phyloP scores from a whole-genome alignment of 768 basidiomycete genomes.

The Amanita rimosa region DNA sequence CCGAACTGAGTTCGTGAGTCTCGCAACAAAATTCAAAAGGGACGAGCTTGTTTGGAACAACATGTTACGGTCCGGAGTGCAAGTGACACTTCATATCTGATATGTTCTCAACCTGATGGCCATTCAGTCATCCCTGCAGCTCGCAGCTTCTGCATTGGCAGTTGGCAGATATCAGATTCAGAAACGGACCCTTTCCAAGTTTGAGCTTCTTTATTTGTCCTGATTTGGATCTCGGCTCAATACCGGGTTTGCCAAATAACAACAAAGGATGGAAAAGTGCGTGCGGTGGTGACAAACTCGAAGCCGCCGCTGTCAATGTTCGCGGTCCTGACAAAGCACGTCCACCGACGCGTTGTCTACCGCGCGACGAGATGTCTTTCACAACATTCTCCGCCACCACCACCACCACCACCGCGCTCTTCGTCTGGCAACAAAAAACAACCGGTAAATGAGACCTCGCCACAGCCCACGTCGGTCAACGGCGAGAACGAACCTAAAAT shows the following conservation, averaged over 20 bases:
- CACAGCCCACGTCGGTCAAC: background rate
- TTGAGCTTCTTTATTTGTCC: background rate
- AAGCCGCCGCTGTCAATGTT: constrained; percentile 8
- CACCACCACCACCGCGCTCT: constrained; percentile 13
- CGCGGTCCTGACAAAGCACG: constrained; percentile 21
- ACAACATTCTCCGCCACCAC: constrained; percentile 14
- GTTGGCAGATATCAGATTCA: too few relatives aligned
- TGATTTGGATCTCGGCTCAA: background rate
- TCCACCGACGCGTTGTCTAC: constrained; percentile 20
- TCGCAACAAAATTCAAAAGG: too few relatives aligned
- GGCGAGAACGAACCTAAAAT: background rate
- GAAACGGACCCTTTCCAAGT: too few relatives aligned
- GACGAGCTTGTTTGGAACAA: too few relatives aligned
- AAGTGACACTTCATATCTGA: too few relatives aligned
- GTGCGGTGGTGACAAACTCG: background rate
- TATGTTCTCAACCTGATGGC: background rate
- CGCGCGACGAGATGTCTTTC: constrained; percentile 25
- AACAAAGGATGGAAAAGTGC: background rate
- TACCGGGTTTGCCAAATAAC: background rate
- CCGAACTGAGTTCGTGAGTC: too few relatives aligned
- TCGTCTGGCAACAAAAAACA: background rate
- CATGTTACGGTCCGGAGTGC: too few relatives aligned
- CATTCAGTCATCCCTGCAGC: background rate
- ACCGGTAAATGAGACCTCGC: background rate
- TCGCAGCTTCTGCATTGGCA: background rate